These are phyloP conservation scores for Kuraishia hungarica DNA, from an alignment of 805 yeast genomes.

Conservation along the genomic window DNA sequence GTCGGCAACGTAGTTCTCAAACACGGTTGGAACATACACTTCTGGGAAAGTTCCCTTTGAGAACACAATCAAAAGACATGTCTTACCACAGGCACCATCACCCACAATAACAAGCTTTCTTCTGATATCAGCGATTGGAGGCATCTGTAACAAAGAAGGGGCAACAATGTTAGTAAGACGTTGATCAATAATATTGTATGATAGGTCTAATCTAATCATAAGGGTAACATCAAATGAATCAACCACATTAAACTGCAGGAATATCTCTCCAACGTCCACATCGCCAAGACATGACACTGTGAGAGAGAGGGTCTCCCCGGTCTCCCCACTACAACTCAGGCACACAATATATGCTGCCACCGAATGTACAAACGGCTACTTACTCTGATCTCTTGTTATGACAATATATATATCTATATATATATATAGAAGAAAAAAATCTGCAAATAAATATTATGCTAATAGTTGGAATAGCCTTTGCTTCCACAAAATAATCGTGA, in stretches of 20 bases:
- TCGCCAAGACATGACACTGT: too few species aligned
- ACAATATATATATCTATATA: not conserved
- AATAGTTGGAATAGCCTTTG: not conserved
- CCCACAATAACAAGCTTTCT: constrained; percentile 91
- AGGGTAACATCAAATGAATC: too few species aligned
- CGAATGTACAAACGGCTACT: not conserved
- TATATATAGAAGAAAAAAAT: too few species aligned
- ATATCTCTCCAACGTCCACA: too few species aligned
- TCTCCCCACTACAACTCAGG: too few species aligned
- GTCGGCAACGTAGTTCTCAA: constrained; percentile 96
- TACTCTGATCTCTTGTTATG: not conserved
- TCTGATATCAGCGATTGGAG: constrained; percentile 49
- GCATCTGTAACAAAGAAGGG: constrained; percentile 14
- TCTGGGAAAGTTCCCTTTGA: constrained; percentile 90
- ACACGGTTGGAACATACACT: constrained; percentile 92
- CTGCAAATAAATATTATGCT: not conserved
- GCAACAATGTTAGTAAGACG: not conserved
- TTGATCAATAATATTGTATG: too few species aligned
- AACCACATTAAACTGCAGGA: too few species aligned
- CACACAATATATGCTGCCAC: not conserved
- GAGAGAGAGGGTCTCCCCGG: too few species aligned
- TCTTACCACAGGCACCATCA: constrained; percentile 97
- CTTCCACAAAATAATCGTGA: not conserved
- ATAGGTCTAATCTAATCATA: too few species aligned
- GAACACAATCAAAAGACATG: constrained; percentile 80